Base-by-base conservation (phyloP, 805 yeast species). In the Clavispora asparagi region DNA sequence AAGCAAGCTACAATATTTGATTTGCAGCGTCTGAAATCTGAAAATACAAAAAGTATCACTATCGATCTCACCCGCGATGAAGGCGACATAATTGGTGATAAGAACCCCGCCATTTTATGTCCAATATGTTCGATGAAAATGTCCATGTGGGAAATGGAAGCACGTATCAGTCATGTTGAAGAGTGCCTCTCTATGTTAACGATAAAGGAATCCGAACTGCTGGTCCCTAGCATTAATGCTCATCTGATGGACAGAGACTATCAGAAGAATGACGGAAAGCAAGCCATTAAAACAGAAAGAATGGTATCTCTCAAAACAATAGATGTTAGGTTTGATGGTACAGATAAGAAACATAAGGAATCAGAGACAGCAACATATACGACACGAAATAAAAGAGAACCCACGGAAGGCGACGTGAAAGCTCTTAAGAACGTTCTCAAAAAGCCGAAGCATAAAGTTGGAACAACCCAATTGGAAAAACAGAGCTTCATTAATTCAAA, bases 101-200 rank as follows among this genome's bases (percentile, higher is more conserved):
- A 9, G 8, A 14, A 40, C 16, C 13, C 36, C n/a, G 42, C 46
- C 9, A 44, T 50, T 29, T 23, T 17, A 11, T 83, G 89, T 55
- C 88, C 87, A 0, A 60, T 82, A 1, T 83, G 89, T 52, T 45
- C 49, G 7, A 43, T 63, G 2, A 60, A 70, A 38, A 51, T 83
- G 19, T 63, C 74, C 2, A 47, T 47, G 1, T 60, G 77, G 16
- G 56, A 65, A 3, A 48, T 81, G 6, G 68, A 67, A 29, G 71
- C 68, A 26, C 63, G 85, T 36, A 73, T 70, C 8, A 59, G 65
- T 3, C 89, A 83, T 56, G 85, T 82, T 14, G 82, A 80, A 46
- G 62, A 65, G 29, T 83, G 89, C 52, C 57, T 79, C 4, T 64
- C 59, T 19, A 45, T 56, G 23, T 52, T 67, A 42, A 43, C 56